Evolutionary conservation across 345 rosid species (phyloP).

Genomic region (Conringia planisiliqua): DNA sequence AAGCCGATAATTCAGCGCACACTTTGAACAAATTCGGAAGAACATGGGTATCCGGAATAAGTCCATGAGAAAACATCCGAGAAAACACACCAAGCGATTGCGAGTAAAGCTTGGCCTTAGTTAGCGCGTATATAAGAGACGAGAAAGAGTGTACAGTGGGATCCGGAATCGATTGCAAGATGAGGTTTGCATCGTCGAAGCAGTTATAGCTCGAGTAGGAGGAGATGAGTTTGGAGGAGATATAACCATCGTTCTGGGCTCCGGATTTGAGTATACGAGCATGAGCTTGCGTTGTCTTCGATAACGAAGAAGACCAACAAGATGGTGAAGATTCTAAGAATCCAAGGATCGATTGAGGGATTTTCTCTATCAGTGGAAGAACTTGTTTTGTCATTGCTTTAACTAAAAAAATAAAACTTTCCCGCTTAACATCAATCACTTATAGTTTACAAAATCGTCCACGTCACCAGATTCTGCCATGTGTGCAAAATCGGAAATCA

Average conservation of each 20-base stretch:
- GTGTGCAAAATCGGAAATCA: neutral
- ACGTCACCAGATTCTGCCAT: conserved; percentile 20
- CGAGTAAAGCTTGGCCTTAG: conserved; percentile 29
- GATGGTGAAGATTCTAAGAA: conserved; percentile 26
- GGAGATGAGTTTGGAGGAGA: conserved; percentile 39
- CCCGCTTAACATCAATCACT: neutral
- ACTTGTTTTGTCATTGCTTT: conserved; percentile 35
- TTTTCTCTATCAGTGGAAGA: conserved; percentile 31
- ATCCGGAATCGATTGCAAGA: conserved; percentile 31
- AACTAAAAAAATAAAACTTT: neutral
- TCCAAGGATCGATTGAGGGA: conserved; percentile 26
- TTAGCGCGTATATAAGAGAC: conserved; percentile 41
- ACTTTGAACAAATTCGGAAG: conserved; percentile 46
- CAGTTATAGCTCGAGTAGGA: conserved; percentile 33
- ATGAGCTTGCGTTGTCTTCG: conserved; percentile 32
- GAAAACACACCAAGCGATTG: conserved; percentile 38
- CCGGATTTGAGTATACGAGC: conserved; percentile 39
- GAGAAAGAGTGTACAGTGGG: conserved; percentile 39
- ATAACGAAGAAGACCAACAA: conserved; percentile 21
- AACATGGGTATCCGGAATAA: conserved; percentile 38
- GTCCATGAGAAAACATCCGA: conserved; percentile 41
- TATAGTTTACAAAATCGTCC: neutral
- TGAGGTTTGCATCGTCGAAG: conserved; percentile 41
- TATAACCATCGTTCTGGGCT: conserved; percentile 22
- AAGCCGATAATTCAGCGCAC: conserved; percentile 38